phyloP scores from a whole-genome alignment of 2,329 filamentous ascomycete species.

The Sarocladium oryzae region DNA sequence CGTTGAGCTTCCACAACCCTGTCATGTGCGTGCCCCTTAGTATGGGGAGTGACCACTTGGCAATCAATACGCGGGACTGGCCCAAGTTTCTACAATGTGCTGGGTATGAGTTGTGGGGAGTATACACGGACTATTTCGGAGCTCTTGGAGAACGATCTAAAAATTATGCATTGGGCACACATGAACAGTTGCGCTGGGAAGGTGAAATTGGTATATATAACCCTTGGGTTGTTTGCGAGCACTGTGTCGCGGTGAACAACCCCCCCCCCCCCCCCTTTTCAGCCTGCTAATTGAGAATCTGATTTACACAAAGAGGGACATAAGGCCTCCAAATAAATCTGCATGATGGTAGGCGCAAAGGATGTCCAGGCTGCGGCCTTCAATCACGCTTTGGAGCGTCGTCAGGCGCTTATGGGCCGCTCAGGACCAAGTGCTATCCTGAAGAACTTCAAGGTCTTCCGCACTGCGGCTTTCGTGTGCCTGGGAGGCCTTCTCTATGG shows the following conservation, averaged over 20 bases:
- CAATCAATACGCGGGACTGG: not conserved
- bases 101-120: not conserved
- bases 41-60: not conserved
- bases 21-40: not conserved
- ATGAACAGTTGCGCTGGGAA: too few species aligned
- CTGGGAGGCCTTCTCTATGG: conserved; percentile 59
- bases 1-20: not conserved
- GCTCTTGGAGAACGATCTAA: not conserved
- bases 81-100: not conserved
- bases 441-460: conserved; percentile 54
- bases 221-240: too few species aligned
- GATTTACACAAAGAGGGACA: too few species aligned
- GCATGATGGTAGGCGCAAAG: not conserved
- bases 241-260: too few species aligned
- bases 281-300: too few species aligned
- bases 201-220: too few species aligned
- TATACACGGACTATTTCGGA: not conserved
- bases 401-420: conserved; percentile 46
- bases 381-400: conserved; percentile 45
- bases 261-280: too few species aligned
- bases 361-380: conserved; percentile 23
- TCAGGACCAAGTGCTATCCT: conserved; percentile 45
- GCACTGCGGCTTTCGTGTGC: conserved; percentile 54
- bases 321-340: too few species aligned
- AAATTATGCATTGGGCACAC: too few species aligned